These are phyloP conservation scores for Arthonia radiata DNA, from an alignment of 495 filamentous ascomycete species.

Conservation along the genomic window DNA sequence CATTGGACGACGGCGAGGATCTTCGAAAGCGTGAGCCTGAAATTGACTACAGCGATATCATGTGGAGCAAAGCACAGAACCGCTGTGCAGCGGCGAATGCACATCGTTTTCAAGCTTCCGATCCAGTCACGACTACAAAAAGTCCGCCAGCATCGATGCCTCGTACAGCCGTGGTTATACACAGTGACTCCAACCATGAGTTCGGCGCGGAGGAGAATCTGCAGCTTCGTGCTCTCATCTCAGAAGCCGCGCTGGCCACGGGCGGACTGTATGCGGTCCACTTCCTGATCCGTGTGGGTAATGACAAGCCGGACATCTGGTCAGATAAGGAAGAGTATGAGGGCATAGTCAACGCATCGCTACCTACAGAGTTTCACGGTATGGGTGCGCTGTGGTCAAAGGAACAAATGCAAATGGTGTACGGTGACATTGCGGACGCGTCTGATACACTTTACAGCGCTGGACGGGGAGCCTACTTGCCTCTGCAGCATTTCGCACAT, in stretches of 20 bases:
- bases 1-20: slow-evolving; percentile 42
- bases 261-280: slow-evolving; percentile 39
- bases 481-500: too few species aligned
- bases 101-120: slow-evolving; percentile 36
- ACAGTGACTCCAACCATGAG: slow-evolving; percentile 36
- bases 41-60: slow-evolving; percentile 46
- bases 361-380: slow-evolving; percentile 70
- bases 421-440: slow-evolving; percentile 63
- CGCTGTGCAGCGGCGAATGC: slow-evolving; percentile 43
- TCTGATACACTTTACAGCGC: too few species aligned
- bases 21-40: slow-evolving; percentile 21
- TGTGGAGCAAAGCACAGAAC: slow-evolving; percentile 52
- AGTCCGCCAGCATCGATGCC: too few species aligned
- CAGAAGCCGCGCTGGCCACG: slow-evolving; percentile 35
- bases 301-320: slow-evolving; percentile 40
- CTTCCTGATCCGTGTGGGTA: slow-evolving; percentile 42
- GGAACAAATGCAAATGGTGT: slow-evolving; percentile 69
- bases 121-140: too few species aligned
- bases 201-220: slow-evolving; percentile 19
- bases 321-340: slow-evolving; percentile 35
- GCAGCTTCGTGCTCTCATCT: slow-evolving; percentile 27
- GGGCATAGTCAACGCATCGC: slow-evolving; percentile 36
- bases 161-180: slow-evolving; percentile 33
- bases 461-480: too few species aligned
- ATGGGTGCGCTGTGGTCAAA: slow-evolving; percentile 83